phyloP scores from a whole-genome alignment of 768 basidiomycete species.

The Pluteus cervinus region DNA sequence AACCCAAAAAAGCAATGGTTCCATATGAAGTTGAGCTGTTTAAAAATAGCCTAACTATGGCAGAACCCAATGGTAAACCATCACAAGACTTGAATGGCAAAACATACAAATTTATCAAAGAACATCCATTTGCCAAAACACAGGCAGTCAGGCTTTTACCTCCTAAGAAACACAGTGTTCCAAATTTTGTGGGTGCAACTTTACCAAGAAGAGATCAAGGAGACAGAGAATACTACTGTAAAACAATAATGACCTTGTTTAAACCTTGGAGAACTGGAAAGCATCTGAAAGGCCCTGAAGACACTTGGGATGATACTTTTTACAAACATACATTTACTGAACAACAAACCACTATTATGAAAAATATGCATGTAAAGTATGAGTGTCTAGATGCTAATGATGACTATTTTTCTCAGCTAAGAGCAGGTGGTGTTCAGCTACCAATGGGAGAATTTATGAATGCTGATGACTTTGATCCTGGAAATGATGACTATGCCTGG shows the following conservation, averaged over 20 bases:
- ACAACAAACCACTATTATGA: conserved; percentile 11
- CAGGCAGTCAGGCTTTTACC: not conserved
- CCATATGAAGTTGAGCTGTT: not conserved
- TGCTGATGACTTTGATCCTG: conserved; percentile 6
- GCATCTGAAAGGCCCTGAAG: conserved; percentile 13
- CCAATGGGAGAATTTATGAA: conserved; percentile 4
- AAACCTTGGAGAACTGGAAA: conserved; percentile 18
- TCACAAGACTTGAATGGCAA: conserved; percentile 23
- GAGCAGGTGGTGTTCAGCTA: conserved; percentile 2
- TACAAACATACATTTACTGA: conserved; percentile 9
- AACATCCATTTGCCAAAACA: conserved; percentile 2
- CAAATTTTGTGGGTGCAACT: conserved; percentile 16
- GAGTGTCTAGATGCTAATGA: conserved; percentile 11
- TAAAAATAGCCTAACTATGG: conserved; percentile 17
- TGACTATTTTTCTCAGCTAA: conserved; percentile 15
- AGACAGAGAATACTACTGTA: conserved; percentile 15
- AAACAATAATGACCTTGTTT: conserved; percentile 18
- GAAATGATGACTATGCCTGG: conserved; percentile 3
- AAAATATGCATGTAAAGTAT: conserved; percentile 6
- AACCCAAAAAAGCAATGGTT: no score
- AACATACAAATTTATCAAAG: conserved; percentile 18
- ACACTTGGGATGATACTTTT: conserved; percentile 17
- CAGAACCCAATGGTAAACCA: no score
- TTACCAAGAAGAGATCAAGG: conserved; percentile 18
- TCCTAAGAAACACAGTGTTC: conserved; percentile 15